Evolutionary conservation across 163 green algal genomes (phyloP).

Genomic region (Scenedesmus sp.): DNA sequence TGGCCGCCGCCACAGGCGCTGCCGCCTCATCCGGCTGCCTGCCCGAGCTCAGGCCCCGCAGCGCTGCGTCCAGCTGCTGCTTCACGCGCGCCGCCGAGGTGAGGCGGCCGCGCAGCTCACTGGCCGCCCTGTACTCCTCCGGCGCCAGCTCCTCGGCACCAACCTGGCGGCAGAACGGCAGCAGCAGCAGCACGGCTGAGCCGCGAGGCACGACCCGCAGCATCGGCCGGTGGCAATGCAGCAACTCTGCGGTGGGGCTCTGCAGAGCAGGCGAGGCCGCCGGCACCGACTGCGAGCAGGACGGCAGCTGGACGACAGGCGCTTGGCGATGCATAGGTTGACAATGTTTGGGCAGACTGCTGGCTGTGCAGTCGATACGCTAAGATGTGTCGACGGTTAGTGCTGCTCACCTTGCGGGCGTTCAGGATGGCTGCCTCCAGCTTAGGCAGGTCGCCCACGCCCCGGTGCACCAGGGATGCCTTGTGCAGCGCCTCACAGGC

Average conservation of each 20-base stretch:
- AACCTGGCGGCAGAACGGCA: slow-evolving; percentile 56
- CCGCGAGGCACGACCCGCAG: no score
- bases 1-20: slow-evolving; percentile 67
- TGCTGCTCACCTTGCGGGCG: slow-evolving; percentile 71
- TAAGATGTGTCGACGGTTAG: no score
- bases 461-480: slow-evolving; percentile 64
- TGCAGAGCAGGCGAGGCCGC: no score
- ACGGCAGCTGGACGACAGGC: no score
- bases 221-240: no score
- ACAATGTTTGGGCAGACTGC: no score
- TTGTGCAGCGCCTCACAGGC: slow-evolving; percentile 75
- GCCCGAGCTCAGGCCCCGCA: slow-evolving; percentile 59
- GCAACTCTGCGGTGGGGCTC: not conserved
- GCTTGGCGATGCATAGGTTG: no score
- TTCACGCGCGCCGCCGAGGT: slow-evolving; percentile 62
- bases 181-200: not conserved
- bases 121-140: slow-evolving; percentile 73
- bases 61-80: slow-evolving; percentile 65
- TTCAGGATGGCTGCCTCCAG: slow-evolving; percentile 86
- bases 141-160: slow-evolving; percentile 80
- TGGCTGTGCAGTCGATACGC: no score
- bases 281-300: no score
- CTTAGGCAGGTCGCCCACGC: slow-evolving; percentile 75
- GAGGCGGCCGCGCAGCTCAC: slow-evolving; percentile 72
- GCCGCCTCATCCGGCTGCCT: slow-evolving; percentile 59